These are phyloP conservation scores for Schwanniomyces sp. DNA, from an alignment of 805 yeast species.

Conservation along the genomic window DNA sequence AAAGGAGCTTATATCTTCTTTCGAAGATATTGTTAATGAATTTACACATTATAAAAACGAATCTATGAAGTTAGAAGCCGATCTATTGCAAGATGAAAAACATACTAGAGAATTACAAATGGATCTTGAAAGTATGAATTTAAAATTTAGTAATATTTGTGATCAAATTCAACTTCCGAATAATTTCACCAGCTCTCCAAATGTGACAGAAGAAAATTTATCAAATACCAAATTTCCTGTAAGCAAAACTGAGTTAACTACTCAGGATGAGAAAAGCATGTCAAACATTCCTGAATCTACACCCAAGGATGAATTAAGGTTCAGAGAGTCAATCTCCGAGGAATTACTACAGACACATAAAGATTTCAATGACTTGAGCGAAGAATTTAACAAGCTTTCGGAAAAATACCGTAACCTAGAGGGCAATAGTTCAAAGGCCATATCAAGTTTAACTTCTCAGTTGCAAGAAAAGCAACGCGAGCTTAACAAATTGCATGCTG, in stretches of 20 bases:
- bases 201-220: not conserved
- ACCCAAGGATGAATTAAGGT: conserved; percentile 3
- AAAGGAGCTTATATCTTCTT: conserved; percentile 15
- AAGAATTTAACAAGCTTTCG: conserved; percentile 14
- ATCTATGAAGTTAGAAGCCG: conserved; percentile 17
- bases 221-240: not conserved
- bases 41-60: conserved; percentile 18
- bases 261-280: not conserved
- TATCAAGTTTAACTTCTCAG: conserved; percentile 21
- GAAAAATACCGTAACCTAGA: conserved; percentile 17
- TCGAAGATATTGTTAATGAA: conserved; percentile 23
- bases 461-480: conserved; percentile 19
- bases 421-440: conserved; percentile 20
- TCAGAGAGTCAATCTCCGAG: not conserved
- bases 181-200: not conserved
- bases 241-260: not conserved
- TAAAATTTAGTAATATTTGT: conserved; percentile 17
- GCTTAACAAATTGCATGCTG: conserved; percentile 10
- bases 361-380: conserved; percentile 10
- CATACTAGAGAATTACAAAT: conserved; percentile 18
- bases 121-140: not conserved
- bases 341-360: conserved; percentile 19
- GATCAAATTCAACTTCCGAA: not conserved
- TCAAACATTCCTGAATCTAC: conserved; percentile 1
- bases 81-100: conserved; percentile 20